Conservation (phyloP, 305 asterid species). For the Petunia hybrid region DNA sequence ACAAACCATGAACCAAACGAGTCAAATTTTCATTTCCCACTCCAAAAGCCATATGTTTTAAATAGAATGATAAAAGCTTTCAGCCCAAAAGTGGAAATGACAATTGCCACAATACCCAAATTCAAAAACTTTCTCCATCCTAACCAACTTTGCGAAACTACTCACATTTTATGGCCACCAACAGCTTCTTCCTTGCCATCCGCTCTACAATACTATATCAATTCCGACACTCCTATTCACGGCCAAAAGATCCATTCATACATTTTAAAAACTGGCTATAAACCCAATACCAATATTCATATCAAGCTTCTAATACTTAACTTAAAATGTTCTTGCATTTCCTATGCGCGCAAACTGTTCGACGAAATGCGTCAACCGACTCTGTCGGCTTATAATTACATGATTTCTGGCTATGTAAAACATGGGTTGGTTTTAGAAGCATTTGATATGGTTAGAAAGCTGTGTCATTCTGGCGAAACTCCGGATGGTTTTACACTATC, state of each 20-base stretch:
- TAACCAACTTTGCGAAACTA: slow-evolving; percentile 1
- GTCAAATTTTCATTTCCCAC: too few relatives aligned
- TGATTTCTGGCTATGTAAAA: slow-evolving; percentile 75
- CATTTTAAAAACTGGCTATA: slow-evolving; percentile 73
- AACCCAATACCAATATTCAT: slow-evolving; percentile 63
- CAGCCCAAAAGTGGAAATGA: slow-evolving; percentile 38
- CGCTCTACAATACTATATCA: slow-evolving; percentile 62
- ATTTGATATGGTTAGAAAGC: slow-evolving; percentile 61
- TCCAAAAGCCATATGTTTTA: too few relatives aligned
- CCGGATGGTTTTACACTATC: slow-evolving; percentile 80
- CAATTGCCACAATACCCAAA: slow-evolving; percentile 41
- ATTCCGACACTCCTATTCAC: slow-evolving; percentile 70
- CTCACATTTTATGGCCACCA: slow-evolving; percentile 35
- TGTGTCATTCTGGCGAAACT: slow-evolving; percentile 55
- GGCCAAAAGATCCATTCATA: slow-evolving; percentile 88
- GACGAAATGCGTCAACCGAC: slow-evolving; percentile 80
- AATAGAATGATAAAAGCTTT: too few relatives aligned
- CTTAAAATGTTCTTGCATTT: slow-evolving; percentile 56
- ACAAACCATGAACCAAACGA: too few relatives aligned
- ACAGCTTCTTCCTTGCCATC: slow-evolving; percentile 51
- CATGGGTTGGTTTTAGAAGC: slow-evolving; percentile 58
- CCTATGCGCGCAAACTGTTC: slow-evolving; percentile 70
- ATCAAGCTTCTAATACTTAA: slow-evolving; percentile 72
- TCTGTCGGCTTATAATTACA: slow-evolving; percentile 79
- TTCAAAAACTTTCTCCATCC: slow-evolving; percentile 20